Conservation (phyloP, 352 stramenopile species). For the Phytophthora crassamura region DNA sequence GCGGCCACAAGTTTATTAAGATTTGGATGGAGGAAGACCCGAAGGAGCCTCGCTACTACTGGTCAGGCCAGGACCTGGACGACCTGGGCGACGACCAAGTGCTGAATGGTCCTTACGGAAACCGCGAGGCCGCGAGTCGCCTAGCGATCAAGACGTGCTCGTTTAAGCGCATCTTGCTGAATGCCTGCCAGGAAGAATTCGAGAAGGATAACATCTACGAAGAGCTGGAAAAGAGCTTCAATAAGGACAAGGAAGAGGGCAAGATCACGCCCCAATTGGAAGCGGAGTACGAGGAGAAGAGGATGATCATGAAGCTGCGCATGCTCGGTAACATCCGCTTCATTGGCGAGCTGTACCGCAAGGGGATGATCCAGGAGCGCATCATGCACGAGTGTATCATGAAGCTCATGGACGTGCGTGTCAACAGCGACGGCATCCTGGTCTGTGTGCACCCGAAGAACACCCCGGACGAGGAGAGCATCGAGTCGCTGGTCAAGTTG, state of each 20-base stretch:
- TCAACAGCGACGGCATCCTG: conserved; percentile 49
- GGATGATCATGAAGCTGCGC: conserved; percentile 96
- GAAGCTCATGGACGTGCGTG: conserved; percentile 91
- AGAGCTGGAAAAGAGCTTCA: conserved; percentile 77
- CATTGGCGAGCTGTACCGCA: conserved; percentile 98
- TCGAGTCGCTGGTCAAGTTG: conserved; percentile 96
- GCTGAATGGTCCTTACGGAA: conserved; percentile 77
- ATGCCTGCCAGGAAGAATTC: conserved; percentile 92
- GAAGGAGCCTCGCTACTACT: conserved; percentile 59
- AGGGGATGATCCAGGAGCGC: conserved; percentile 96
- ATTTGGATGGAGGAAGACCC: conserved; percentile 63
- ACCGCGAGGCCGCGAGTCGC: conserved; percentile 61
- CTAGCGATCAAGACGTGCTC: conserved; percentile 80
- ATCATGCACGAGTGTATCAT: conserved; percentile 98
- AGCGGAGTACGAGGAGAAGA: conserved; percentile 82
- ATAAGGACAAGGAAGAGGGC: conserved; percentile 79
- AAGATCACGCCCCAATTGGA: conserved; percentile 73
- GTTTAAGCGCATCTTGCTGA: conserved; percentile 91
- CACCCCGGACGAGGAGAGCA: conserved; percentile 94
- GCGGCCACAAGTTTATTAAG: conserved; percentile 86
- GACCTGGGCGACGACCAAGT: conserved; percentile 78
- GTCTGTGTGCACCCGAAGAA: conserved; percentile 61
- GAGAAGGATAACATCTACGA: conserved; percentile 93
- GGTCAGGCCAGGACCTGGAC: conserved; percentile 84
- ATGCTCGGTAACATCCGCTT: conserved; percentile 96